phyloP scores from a whole-genome alignment of 1,284 basidiomycete species.

The Blastosporella zonata region DNA sequence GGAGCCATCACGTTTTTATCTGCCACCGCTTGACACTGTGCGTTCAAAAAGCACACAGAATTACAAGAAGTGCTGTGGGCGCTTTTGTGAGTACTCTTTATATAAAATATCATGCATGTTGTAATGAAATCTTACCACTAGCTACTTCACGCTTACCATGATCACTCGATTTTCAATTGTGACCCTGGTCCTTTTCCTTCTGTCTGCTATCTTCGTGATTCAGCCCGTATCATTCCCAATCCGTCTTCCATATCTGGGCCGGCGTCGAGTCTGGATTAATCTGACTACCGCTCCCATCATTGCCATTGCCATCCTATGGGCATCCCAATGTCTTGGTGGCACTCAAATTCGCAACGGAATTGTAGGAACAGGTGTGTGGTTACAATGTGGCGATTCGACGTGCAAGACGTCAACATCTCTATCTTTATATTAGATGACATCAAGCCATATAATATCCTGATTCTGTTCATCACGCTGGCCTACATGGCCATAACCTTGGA shows the following conservation, averaged over 20 bases:
- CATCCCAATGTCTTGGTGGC: conserved; percentile 30
- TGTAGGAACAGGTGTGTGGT: conserved; percentile 34
- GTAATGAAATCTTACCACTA: not conserved
- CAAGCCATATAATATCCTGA: conserved; percentile 91
- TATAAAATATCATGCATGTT: not conserved
- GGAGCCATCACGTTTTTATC: not conserved
- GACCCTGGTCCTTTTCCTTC: conserved; percentile 29
- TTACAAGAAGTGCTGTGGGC: not conserved
- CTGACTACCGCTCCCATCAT: conserved; percentile 31
- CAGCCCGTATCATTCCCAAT: conserved; percentile 25
- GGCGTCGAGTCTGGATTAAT: conserved; percentile 24
- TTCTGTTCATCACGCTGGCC: conserved; percentile 88
- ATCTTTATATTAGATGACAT: conserved; percentile 55
- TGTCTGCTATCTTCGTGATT: conserved; percentile 32
- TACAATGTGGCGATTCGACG: not conserved
- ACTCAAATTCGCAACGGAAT: conserved; percentile 68
- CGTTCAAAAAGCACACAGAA: not conserved
- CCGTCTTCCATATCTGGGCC: conserved; percentile 22
- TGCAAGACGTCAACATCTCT: conserved; percentile 12
- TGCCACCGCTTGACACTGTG: not conserved
- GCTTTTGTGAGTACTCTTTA: not conserved
- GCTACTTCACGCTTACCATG: conserved; percentile 14
- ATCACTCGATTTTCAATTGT: conserved; percentile 29
- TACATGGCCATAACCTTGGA: conserved; percentile 96
- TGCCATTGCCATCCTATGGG: conserved; percentile 32